Base-by-base conservation (phyloP, 2,329 filamentous ascomycete genomes). In the Cladophialophora psammophila region DNA sequence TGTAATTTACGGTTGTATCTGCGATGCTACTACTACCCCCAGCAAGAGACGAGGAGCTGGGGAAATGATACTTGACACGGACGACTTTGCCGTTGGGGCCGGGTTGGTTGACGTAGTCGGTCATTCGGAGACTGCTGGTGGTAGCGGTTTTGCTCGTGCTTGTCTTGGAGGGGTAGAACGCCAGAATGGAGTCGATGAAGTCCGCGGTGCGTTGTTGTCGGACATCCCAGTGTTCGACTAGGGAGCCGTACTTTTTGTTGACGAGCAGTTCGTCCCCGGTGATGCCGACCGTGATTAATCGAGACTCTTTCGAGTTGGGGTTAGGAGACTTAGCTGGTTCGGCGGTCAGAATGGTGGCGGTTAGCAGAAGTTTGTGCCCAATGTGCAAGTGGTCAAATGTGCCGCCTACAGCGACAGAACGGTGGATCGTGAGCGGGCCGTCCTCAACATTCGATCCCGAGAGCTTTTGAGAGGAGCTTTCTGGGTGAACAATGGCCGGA, bases 321-420 rank as follows among this genome's bases (percentile, higher is more conserved):
- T 72, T 0, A 83, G 81, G 0, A 86, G 83, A 35, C 5, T 54
- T n/a, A n/a, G 63, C 54, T n/a, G 70, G 66, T 87, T 86, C 64
- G 91, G 84, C 15, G 93, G 85, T 54, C 64, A 97, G 86, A 0
- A 90, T 87, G 0, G 91, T 92, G 68, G 94, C 94, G n/a, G 94
- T 93, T 20, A 99, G 86, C 20, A 99, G 86, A n/a, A 98, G 84
- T 80, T 98, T 99, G 82, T 99, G 95, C 5, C 95, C 95, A 3
- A 92, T 89, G 76, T 99, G 95, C 26, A 99, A 86, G 79, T 98
- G 93, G 78, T 99, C 95, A 79, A 98, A 99, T 0, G 95, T 99
- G 9, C 95, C 95, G 35, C 94, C 95, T 12, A 98, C 87, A 60
- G 90, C 92, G 58, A 96, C 90, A 13, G 87, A 85, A 66, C 83